Evolutionary conservation across 306 rosid species (phyloP).

Genomic region (Prunus davidiana): DNA sequence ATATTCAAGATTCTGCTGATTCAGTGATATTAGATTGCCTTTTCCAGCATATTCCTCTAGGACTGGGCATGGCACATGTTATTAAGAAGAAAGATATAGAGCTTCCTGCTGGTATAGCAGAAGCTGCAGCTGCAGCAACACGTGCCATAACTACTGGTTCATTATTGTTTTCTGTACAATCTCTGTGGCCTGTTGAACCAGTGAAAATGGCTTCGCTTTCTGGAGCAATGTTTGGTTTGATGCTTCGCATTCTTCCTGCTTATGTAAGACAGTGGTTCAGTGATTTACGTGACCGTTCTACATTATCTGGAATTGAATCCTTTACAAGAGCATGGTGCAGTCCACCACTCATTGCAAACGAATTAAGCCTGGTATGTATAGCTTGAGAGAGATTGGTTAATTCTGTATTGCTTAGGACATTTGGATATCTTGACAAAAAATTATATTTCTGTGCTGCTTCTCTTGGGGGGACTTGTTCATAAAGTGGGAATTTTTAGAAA

Average conservation of each 20-base stretch:
- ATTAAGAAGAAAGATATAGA: conserved; percentile 73
- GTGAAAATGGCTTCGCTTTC: conserved; percentile 70
- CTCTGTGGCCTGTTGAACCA: conserved; percentile 75
- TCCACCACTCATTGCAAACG: conserved; percentile 83
- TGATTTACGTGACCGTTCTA: conserved; percentile 79
- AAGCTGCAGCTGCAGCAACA: conserved; percentile 69
- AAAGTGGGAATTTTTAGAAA: neutral
- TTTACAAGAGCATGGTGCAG: conserved; percentile 85
- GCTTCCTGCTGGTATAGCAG: conserved; percentile 56
- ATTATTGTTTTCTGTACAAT: conserved; percentile 52
- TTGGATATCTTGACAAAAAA: neutral
- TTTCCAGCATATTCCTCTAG: conserved; percentile 86
- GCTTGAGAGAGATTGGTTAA: neutral
- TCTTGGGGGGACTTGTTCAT: neutral
- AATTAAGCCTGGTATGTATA: conserved; percentile 69
- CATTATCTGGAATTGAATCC: conserved; percentile 66
- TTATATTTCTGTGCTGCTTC: neutral
- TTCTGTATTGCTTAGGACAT: neutral
- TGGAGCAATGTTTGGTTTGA: conserved; percentile 81
- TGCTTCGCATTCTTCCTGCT: conserved; percentile 94
- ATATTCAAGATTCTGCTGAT: conserved; percentile 74
- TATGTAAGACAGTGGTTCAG: conserved; percentile 89
- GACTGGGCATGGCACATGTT: conserved; percentile 39
- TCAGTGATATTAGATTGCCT: conserved; percentile 76
- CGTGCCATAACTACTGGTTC: conserved; percentile 70